Evolutionary conservation across 202 grass and related monocot genomes (phyloP), one percentile per base, ranked within the genome.

Genomic region (Hordeum pubiflorum): DNA sequence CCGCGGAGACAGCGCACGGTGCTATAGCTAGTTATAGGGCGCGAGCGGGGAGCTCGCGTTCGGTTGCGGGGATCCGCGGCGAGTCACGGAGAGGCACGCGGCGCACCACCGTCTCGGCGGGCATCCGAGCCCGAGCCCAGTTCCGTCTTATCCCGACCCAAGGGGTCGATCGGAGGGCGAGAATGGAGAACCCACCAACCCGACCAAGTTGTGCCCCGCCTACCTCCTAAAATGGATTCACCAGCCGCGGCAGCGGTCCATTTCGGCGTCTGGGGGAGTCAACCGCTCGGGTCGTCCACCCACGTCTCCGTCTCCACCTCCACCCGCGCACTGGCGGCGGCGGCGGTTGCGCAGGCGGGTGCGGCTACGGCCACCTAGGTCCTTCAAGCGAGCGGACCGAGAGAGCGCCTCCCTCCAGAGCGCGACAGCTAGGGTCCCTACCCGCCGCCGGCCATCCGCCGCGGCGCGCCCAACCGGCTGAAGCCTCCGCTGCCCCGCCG

Each of bases 151-250:
- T 81, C 79, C 54, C 44, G 5, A 48, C 79, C 54, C 44, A 6
- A 48, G 44, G 43, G 44, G 4, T 5, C 4, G 7, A 15, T 5
- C 4, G 7, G 12, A 18, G 40, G 76, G 60, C 61, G 23, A 20
- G 78, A 80, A 65, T 46, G 38, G 2, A 66, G 62, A 80, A 84
- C 70, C 81, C 77, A 80, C 70, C 81, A 58, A 81, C 81, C 86
- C 43, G 37, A 48, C 37, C 67, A 46, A 72, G 52, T 17, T 48
- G 44, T 13, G 14, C 31, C 65, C 66, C 39, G 68, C 40, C 68
- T 48, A 21, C 63, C 2, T 1, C 44, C 68, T 72, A 38, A 69
- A 69, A 85, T 81, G 82, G 77, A 79, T 23, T 63, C 36, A 29
- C 22, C 64, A 76, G 79, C 44, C 10, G 64, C 64, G 12, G 9